A percentile compares a stretch with the other conserved stretches of the same genome.
phyloP scores from a whole-genome alignment of 2,329 filamentous ascomycete species.

The Rhinocladiella similis region DNA sequence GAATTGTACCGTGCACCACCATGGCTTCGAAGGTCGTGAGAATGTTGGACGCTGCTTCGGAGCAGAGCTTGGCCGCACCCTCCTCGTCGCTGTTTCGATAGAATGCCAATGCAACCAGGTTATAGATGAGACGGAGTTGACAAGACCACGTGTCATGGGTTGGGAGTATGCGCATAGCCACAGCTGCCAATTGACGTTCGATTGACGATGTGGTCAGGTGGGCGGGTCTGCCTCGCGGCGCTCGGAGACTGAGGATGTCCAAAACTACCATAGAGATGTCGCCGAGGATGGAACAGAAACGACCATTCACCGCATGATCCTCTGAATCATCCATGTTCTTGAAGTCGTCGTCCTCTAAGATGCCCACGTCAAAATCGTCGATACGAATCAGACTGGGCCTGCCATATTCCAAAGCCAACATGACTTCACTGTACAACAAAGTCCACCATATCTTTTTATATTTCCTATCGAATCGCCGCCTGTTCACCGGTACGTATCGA shows the following conservation, averaged over 20 bases:
- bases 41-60: conserved; percentile 10
- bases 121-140: conserved; percentile 11
- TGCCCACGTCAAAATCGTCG: conserved; percentile 11
- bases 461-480: neutral
- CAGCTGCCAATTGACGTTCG: neutral
- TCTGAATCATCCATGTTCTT: conserved; percentile 3
- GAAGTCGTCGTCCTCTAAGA: conserved; percentile 10
- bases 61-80: conserved; percentile 2
- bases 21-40: conserved; percentile 12
- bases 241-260: conserved; percentile 3
- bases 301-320: neutral
- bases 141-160: conserved; percentile 6
- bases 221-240: neutral
- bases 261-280: conserved; percentile 1
- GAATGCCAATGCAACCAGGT: conserved; percentile 1
- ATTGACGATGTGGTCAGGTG: neutral
- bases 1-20: conserved; percentile 6
- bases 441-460: conserved; percentile 11
- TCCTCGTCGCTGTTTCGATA: neutral
- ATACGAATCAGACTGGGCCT: conserved; percentile 4
- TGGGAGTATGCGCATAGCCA: conserved; percentile 3
- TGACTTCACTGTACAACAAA: conserved; percentile 4
- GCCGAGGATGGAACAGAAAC: neutral
- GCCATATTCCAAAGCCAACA: conserved; percentile 7
- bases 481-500: neutral